phyloP scores from a whole-genome alignment of 2,329 filamentous ascomycete genomes.

The Lojkania enalia region DNA sequence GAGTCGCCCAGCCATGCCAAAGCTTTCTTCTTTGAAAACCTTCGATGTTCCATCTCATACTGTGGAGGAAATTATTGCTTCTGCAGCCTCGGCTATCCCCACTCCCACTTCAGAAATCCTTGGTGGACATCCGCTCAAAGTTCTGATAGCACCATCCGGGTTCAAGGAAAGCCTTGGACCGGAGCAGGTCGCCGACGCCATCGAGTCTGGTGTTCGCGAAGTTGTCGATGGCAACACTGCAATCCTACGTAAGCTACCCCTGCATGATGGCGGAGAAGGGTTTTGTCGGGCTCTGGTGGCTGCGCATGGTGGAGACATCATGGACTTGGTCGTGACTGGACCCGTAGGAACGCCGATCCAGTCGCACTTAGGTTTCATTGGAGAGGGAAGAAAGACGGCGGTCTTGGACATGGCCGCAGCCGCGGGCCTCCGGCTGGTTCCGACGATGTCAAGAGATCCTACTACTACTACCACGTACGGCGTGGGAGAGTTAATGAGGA shows the following conservation, averaged over 20 bases:
- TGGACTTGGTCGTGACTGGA: conserved; percentile 47
- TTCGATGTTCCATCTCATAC: conserved; percentile 22
- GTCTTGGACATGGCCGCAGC: conserved; percentile 59
- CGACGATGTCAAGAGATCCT: conserved; percentile 50
- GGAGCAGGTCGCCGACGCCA: conserved; percentile 54
- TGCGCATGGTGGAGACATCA: conserved; percentile 48
- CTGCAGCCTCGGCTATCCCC: conserved; percentile 17
- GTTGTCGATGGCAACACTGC: conserved; percentile 47
- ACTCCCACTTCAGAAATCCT: conserved; percentile 29
- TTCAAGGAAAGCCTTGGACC: conserved; percentile 59
- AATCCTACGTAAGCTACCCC: conserved; percentile 52
- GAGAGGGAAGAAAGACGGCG: conserved; percentile 45
- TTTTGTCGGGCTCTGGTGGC: conserved; percentile 54
- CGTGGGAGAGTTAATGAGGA: conserved; percentile 54
- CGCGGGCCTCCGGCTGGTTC: conserved; percentile 57
- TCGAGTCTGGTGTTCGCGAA: conserved; percentile 53
- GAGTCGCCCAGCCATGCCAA: conserved; percentile 10
- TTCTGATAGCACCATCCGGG: conserved; percentile 57
- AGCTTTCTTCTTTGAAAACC: conserved; percentile 25
- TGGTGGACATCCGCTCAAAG: conserved; percentile 26
- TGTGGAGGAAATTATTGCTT: conserved; percentile 22
- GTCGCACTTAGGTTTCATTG: conserved; percentile 54
- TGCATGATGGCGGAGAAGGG: conserved; percentile 59
- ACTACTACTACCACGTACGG: conserved; percentile 56
- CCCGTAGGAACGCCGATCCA: conserved; percentile 48